Percentiles rank a stretch among this genome's conserved stretches.
Evolutionary conservation across 1,139 yeast species (phyloP).

Genomic region (Lipomyces yarrowii): DNA sequence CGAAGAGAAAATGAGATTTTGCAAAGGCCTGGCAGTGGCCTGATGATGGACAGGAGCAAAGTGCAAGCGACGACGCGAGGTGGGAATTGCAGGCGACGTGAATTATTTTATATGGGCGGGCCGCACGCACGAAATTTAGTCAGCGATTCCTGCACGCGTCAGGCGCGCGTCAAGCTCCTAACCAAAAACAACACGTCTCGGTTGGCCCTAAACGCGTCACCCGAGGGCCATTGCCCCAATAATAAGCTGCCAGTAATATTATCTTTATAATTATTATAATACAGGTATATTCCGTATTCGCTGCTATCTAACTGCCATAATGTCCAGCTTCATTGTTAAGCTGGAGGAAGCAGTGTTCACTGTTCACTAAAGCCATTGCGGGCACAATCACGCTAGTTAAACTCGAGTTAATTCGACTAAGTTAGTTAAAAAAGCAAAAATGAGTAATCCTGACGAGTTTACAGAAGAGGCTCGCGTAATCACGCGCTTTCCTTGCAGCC

Average conservation of each 20-base stretch:
- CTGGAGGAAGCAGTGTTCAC: no score
- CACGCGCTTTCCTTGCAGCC: background rate
- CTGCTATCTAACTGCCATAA: no score
- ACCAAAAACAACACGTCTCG: background rate
- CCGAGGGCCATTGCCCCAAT: background rate
- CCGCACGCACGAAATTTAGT: background rate
- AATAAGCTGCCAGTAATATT: background rate
- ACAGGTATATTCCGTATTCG: no score
- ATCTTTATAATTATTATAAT: no score
- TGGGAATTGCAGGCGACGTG: background rate
- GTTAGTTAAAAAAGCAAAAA: background rate
- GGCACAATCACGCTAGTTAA: background rate
- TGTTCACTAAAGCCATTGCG: no score
- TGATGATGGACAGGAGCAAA: constrained; percentile 3
- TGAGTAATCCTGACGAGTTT: background rate
- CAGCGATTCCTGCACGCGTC: constrained; percentile 8
- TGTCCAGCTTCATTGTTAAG: no score
- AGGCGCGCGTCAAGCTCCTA: background rate
- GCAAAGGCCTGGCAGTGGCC: background rate
- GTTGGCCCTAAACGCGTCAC: background rate
- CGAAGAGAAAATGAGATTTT: background rate
- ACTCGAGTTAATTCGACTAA: background rate
- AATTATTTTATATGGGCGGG: background rate
- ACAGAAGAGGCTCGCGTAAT: background rate
- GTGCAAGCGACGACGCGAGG: background rate